These are phyloP conservation scores for Cordyceps tenuipes DNA, from an alignment of 2,329 filamentous ascomycete species.

Conservation along the genomic window DNA sequence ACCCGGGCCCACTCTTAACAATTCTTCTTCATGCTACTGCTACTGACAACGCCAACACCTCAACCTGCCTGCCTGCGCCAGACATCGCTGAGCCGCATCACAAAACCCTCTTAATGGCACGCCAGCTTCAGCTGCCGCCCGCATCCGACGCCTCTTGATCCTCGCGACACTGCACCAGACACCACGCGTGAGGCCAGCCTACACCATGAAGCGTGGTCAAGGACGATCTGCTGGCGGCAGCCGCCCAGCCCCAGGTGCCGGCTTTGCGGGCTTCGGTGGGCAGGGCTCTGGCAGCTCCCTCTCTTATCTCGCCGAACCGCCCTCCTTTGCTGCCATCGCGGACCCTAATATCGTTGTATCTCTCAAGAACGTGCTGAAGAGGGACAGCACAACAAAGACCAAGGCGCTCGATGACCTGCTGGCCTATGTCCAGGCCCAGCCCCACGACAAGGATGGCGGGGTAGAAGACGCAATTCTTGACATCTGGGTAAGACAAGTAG, in stretches of 20 bases:
- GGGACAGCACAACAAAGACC: conserved; percentile 83
- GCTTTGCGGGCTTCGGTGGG: conserved; percentile 36
- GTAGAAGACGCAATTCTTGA: conserved; percentile 77
- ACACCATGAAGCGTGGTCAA: conserved; percentile 7
- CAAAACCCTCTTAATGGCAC: neutral
- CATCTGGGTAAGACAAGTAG: conserved; percentile 57
- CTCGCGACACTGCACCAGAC: neutral
- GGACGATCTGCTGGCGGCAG: neutral
- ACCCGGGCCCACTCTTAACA: conserved; percentile 5
- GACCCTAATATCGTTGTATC: conserved; percentile 76
- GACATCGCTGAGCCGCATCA: conserved; percentile 6
- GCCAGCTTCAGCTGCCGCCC: conserved; percentile 1
- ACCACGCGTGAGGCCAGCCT: neutral
- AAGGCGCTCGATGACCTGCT: conserved; percentile 85
- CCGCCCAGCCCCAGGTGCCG: conserved; percentile 11
- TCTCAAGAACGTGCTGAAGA: conserved; percentile 91
- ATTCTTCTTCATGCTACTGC: neutral
- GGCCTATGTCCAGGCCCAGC: conserved; percentile 48
- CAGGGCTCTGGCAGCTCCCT: conserved; percentile 43
- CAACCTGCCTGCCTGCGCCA: neutral
- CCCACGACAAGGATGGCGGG: conserved; percentile 46
- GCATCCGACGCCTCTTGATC: neutral
- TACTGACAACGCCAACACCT: neutral
- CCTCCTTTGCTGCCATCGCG: conserved; percentile 67
- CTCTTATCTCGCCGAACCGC: conserved; percentile 81